Evolutionary conservation across 805 yeast species (phyloP).

Genomic region (Candida sithepensis): DNA sequence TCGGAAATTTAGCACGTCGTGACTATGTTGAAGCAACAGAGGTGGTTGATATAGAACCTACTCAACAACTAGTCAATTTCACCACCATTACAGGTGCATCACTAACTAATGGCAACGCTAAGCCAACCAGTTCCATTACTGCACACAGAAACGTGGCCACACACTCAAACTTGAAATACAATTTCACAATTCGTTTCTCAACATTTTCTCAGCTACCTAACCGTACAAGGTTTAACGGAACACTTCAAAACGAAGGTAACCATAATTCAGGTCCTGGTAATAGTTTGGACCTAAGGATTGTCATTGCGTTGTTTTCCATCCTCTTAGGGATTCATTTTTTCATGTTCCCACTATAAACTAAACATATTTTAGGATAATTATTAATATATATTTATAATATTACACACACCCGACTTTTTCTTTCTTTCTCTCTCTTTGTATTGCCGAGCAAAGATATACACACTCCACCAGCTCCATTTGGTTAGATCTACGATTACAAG

Average conservation of each 20-base stretch:
- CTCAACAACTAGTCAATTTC: not conserved
- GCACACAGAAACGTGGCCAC: not conserved
- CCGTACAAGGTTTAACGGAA: not conserved
- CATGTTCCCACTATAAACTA: conserved; percentile 5
- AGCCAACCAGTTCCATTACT: no score
- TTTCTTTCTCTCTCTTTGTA: not conserved
- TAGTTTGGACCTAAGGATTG: conserved; percentile 5
- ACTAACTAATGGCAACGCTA: not conserved
- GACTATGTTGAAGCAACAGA: conserved; percentile 4
- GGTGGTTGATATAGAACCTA: not conserved
- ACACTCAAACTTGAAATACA: not conserved
- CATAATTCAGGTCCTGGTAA: conserved; percentile 1
- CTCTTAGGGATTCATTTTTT: conserved; percentile 13
- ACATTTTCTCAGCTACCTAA: not conserved
- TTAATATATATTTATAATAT: not conserved
- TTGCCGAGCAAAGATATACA: not conserved
- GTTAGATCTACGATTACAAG: no score
- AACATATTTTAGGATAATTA: not conserved
- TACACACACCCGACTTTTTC: not conserved
- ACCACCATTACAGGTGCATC: not conserved
- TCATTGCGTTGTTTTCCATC: conserved; percentile 12
- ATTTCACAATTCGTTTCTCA: not conserved
- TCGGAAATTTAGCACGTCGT: conserved; percentile 4
- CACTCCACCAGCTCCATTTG: no score
- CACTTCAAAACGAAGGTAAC: not conserved